Evolutionary conservation across 805 yeast species (phyloP).

Genomic region (Jamesozyma gamospora): DNA sequence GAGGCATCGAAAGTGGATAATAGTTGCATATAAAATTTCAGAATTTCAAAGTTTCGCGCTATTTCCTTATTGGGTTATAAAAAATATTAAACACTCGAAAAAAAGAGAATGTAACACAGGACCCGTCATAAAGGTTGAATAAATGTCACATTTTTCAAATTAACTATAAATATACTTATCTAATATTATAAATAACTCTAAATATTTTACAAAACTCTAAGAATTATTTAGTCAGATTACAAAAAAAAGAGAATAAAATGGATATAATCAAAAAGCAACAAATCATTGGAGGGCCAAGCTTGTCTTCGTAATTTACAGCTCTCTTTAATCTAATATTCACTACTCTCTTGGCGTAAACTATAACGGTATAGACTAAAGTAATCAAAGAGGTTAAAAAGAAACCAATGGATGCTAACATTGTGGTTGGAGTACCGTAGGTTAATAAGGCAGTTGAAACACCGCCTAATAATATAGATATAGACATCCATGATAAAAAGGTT

Average conservation of each 20-base stretch:
- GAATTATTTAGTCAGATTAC: constrained; percentile 12
- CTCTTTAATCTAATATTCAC: constrained; percentile 71
- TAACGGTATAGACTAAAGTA: constrained; percentile 63
- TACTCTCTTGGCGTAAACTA: constrained; percentile 72
- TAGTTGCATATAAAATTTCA: too few species aligned
- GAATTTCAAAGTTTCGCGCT: too few species aligned
- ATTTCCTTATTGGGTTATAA: too few species aligned
- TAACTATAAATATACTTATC: too few species aligned
- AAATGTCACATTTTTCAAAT: too few species aligned
- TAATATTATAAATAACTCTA: too few species aligned
- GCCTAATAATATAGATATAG: constrained; percentile 78
- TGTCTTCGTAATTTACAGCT: constrained; percentile 80
- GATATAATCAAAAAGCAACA: constrained; percentile 68
- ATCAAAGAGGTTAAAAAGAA: constrained; percentile 73
- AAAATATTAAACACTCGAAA: too few species aligned
- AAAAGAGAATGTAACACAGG: too few species aligned
- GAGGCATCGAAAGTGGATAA: too few species aligned
- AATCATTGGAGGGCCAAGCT: constrained; percentile 74
- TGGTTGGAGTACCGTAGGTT: constrained; percentile 69
- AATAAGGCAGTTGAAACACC: constrained; percentile 82
- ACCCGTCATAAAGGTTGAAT: too few species aligned
- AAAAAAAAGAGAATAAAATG: constrained; percentile 51
- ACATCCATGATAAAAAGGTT: constrained; percentile 88
- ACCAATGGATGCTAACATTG: constrained; percentile 75
- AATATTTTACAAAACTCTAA: too few species aligned